Conservation (phyloP, 768 basidiomycete species). For the Floccularia luteovirens region DNA sequence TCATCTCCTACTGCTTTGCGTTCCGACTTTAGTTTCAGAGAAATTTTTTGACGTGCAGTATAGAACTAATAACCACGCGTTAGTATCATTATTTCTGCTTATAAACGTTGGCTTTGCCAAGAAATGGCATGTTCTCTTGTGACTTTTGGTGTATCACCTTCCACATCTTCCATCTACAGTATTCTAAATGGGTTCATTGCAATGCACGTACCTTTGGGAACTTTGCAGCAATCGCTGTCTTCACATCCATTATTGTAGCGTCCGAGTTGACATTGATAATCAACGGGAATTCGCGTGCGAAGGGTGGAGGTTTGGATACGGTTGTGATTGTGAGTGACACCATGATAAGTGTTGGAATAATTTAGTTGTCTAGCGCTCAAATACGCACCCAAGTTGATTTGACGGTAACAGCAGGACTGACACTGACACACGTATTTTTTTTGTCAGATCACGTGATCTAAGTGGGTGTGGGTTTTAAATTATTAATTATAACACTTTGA, state of each 20-base stretch:
- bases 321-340: conserved; percentile 44
- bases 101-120: background rate
- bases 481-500: too few species aligned
- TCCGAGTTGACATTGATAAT: conserved; percentile 38
- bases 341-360: too few species aligned
- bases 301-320: conserved; percentile 33
- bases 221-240: conserved; percentile 45
- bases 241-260: conserved; percentile 63
- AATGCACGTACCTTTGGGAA: conserved; percentile 25
- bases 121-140: background rate
- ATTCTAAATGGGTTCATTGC: background rate
- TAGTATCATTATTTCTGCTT: conserved; percentile 1
- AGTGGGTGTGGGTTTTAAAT: too few species aligned
- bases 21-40: conserved; percentile 53
- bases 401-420: too few species aligned
- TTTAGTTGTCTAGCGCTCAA: too few species aligned
- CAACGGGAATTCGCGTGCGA: conserved; percentile 45
- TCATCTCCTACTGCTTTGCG: conserved; percentile 59
- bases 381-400: too few species aligned
- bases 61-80: conserved; percentile 45
- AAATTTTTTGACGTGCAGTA: conserved; percentile 64
- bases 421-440: too few species aligned
- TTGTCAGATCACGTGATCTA: too few species aligned
- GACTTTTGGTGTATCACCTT: too few species aligned
- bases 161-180: too few species aligned